These are phyloP conservation scores for Syzygium aromaticum DNA, from an alignment of 345 rosid species.

Conservation along the genomic window DNA sequence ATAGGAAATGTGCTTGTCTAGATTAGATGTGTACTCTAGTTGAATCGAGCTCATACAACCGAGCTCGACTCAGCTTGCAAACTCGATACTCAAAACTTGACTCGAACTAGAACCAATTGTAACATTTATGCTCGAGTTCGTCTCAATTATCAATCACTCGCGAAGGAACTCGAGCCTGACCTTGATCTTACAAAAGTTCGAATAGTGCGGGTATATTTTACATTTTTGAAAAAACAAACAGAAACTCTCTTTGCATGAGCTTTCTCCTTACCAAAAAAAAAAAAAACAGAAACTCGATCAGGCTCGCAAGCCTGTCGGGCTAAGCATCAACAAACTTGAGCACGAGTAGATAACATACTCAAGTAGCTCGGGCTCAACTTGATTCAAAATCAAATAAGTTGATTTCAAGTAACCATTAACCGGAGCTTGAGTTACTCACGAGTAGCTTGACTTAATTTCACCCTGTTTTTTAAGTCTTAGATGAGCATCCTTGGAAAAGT, in stretches of 20 bases:
- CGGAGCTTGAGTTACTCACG: neutral
- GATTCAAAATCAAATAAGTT: neutral
- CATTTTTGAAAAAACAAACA: too few species aligned
- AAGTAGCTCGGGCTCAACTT: neutral
- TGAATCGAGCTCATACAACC: neutral
- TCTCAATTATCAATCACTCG: neutral
- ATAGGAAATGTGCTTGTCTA: neutral
- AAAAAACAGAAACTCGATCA: neutral
- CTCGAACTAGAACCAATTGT: neutral
- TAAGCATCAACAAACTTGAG: neutral
- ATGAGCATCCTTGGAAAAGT: neutral
- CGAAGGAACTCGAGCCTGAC: neutral
- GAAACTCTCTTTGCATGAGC: too few species aligned
- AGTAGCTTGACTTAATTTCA: neutral
- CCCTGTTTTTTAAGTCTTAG: neutral
- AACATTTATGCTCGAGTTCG: neutral
- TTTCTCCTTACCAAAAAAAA: too few species aligned
- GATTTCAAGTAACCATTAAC: neutral
- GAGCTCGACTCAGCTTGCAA: neutral
- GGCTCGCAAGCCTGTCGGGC: neutral
- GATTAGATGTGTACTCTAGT: neutral
- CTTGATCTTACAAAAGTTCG: too few species aligned
- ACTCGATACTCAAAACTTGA: neutral
- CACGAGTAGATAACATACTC: neutral
- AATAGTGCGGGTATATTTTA: neutral